A percentile compares a stretch with the other conserved stretches of the same genome.
These are phyloP conservation scores for Saccharomyces uvarum DNA, from an alignment of 1,139 yeast species.

Conservation along the genomic window DNA sequence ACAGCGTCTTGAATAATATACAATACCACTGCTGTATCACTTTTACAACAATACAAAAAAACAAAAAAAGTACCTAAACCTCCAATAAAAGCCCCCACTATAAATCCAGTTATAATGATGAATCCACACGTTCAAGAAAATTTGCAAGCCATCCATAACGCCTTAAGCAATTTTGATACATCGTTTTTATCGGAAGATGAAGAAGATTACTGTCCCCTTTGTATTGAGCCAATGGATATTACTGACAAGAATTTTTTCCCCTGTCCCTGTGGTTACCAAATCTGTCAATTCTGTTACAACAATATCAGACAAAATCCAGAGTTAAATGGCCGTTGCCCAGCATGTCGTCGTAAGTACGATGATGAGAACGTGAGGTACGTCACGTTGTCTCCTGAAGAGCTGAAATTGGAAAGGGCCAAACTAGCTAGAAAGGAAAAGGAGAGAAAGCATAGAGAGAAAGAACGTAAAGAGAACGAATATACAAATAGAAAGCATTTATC, in stretches of 20 bases:
- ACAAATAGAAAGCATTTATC: constrained; percentile 88
- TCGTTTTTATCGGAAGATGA: constrained; percentile 32
- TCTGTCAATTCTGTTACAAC: constrained; percentile 96
- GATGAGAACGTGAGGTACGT: constrained; percentile 89
- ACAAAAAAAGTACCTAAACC: background rate
- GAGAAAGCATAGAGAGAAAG: constrained; percentile 83
- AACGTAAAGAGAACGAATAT: constrained; percentile 83
- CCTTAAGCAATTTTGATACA: constrained; percentile 29
- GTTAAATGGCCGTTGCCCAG: constrained; percentile 93
- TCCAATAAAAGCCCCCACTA: background rate
- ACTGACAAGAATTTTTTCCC: constrained; percentile 95
- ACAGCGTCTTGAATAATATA: background rate
- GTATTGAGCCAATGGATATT: constrained; percentile 95
- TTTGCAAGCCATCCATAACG: constrained; percentile 25
- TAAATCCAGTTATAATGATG: constrained; percentile 12
- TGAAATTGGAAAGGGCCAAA: constrained; percentile 67
- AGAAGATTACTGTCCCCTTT: constrained; percentile 58
- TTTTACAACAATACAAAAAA: background rate
- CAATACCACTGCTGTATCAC: background rate
- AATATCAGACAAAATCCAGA: constrained; percentile 94
- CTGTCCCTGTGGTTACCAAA: constrained; percentile 98
- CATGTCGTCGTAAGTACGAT: constrained; percentile 89
- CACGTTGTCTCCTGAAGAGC: constrained; percentile 76
- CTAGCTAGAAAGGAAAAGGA: constrained; percentile 78
- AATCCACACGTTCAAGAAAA: constrained; percentile 27